A percentile compares a stretch with the other conserved stretches of the same genome.
These are phyloP conservation scores for Centaurea solstitialis DNA, from an alignment of 129 eudicot genomes.

Conservation along the genomic window DNA sequence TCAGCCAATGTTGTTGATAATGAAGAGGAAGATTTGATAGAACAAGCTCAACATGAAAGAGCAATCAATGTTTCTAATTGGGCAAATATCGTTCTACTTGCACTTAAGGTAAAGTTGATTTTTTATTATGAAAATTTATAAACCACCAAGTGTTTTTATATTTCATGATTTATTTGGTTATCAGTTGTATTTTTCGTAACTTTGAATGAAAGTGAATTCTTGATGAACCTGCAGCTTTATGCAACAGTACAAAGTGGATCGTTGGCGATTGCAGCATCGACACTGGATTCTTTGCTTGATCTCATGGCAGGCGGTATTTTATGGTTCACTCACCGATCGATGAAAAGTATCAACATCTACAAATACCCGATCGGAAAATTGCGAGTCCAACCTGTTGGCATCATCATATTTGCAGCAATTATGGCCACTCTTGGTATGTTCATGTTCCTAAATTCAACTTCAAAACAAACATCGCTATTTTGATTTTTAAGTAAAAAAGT, in stretches of 20 bases:
- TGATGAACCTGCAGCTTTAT: conserved; percentile 41
- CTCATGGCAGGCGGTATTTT: conserved; percentile 78
- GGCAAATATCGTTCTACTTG: conserved; percentile 59
- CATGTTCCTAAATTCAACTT: neutral
- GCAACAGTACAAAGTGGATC: conserved; percentile 77
- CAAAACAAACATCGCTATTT: neutral
- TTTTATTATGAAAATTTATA: neutral
- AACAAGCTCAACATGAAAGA: conserved; percentile 63
- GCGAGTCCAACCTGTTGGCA: conserved; percentile 77
- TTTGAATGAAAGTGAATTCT: neutral
- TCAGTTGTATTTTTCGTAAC: neutral
- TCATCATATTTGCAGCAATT: conserved; percentile 71
- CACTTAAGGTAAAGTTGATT: conserved; percentile 44
- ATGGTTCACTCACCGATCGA: conserved; percentile 70
- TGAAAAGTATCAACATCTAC: conserved; percentile 70
- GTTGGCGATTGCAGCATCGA: conserved; percentile 75
- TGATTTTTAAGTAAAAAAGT: neutral
- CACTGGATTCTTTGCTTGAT: conserved; percentile 74
- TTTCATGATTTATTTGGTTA: neutral
- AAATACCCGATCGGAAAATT: conserved; percentile 72
- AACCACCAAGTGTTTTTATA: neutral
- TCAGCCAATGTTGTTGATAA: conserved; percentile 18
- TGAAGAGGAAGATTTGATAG: conserved; percentile 47
- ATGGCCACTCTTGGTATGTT: conserved; percentile 79
- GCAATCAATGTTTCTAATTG: conserved; percentile 64